Percentiles rank a stretch among this genome's conserved stretches.
phyloP scores from a whole-genome alignment of 1,284 basidiomycete species.

The Fomitopsis schrenkii region DNA sequence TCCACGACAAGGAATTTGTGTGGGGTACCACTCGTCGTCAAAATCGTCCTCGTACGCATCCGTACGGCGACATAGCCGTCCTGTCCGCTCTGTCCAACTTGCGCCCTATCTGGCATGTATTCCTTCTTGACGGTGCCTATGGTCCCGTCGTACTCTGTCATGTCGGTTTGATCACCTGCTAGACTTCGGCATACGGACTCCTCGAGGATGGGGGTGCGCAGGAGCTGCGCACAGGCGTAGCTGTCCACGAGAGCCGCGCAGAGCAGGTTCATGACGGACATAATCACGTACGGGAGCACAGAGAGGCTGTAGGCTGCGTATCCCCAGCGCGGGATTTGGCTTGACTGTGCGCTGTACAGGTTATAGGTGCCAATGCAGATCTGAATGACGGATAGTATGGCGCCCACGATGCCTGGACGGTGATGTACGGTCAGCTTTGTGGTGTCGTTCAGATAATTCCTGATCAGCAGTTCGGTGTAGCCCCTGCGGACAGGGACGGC shows the following conservation, averaged over 20 bases:
- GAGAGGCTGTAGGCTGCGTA: slow-evolving; percentile 6
- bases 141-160: background rate
- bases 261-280: slow-evolving; percentile 5
- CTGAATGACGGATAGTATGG: background rate
- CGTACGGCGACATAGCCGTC: background rate
- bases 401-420: background rate
- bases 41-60: background rate
- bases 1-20: background rate
- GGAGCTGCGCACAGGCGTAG: slow-evolving; percentile 2
- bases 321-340: background rate
- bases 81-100: background rate
- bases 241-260: slow-evolving; percentile 1
- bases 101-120: background rate
- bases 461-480: background rate
- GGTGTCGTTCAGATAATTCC: background rate
- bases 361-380: background rate
- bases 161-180: background rate
- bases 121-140: background rate
- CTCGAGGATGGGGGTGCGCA: slow-evolving; percentile 4
- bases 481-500: background rate
- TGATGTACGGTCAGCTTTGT: background rate
- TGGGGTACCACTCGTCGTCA: background rate
- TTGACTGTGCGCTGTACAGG: background rate
- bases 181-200: background rate
- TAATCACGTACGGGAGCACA: slow-evolving; percentile 6